Percentiles rank a stretch among this genome's conserved stretches.
These are phyloP conservation scores for Petunia axillaris DNA, from an alignment of 257 asterid species.

Conservation along the genomic window DNA sequence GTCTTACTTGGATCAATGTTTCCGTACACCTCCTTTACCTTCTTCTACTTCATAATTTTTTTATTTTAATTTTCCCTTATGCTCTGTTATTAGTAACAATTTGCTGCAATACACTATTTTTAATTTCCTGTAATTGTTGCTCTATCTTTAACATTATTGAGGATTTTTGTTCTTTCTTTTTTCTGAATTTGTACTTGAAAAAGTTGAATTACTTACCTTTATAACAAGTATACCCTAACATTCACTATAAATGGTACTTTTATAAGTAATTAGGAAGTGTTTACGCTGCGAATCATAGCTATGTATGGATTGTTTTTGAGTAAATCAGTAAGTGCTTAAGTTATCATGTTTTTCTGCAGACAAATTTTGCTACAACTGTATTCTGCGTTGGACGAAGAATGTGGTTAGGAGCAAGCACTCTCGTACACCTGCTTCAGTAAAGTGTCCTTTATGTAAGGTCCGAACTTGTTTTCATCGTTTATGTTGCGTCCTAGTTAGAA, in stretches of 20 bases:
- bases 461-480: constrained; percentile 24
- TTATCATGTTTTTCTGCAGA: constrained; percentile 47
- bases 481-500: neutral
- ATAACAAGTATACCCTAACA: no score
- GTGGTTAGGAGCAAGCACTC: constrained; percentile 50
- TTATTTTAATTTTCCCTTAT: neutral
- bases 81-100: neutral
- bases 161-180: no score
- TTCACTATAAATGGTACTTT: neutral
- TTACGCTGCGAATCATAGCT: neutral
- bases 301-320: neutral
- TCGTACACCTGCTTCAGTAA: constrained; percentile 46
- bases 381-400: constrained; percentile 62
- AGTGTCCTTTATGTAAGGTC: constrained; percentile 88
- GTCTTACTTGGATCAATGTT: constrained; percentile 73
- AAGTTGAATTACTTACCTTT: neutral
- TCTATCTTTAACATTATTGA: no score
- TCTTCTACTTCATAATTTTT: neutral
- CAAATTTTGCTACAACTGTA: constrained; percentile 75
- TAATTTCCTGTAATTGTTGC: neutral
- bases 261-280: neutral
- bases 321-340: constrained; percentile 27
- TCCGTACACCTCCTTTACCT: constrained; percentile 47
- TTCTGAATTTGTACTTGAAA: no score
- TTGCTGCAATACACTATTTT: no score